Conservation (phyloP, 305 asterid genomes). For the Solanum hybrid region DNA sequence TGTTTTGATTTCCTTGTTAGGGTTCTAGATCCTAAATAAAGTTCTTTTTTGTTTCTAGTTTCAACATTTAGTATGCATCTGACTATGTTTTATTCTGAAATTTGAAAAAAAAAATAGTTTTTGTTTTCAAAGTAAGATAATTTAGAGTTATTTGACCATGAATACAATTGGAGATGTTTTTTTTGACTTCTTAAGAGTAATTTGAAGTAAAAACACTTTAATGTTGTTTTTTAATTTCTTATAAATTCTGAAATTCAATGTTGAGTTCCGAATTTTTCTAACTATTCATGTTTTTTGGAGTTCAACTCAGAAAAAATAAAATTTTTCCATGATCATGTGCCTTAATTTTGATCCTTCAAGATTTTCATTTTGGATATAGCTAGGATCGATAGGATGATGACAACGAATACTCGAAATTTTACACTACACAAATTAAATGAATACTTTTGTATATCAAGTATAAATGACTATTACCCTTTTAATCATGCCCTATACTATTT, state of each 20-base stretch:
- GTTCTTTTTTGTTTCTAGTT: neutral
- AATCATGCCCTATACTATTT: neutral
- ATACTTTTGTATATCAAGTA: neutral
- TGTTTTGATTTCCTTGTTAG: neutral
- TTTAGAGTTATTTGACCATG: neutral
- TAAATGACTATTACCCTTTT: neutral
- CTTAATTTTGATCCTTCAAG: neutral
- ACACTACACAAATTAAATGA: neutral
- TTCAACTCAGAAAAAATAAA: too few relatives aligned
- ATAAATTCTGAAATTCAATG: neutral
- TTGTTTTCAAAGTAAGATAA: neutral
- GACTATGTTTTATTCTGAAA: neutral
- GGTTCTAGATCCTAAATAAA: neutral
- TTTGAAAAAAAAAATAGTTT: neutral
- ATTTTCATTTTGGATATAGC: neutral
- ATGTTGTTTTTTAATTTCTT: neutral
- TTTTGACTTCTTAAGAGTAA: neutral
- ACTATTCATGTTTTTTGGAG: too few relatives aligned
- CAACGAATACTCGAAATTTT: neutral
- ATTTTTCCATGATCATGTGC: neutral
- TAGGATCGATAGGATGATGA: neutral
- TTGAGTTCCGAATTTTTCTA: rapidly evolving
- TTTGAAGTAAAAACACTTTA: neutral
- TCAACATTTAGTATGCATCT: neutral
- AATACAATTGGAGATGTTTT: neutral